Conservation (phyloP, 2,329 filamentous ascomycete genomes). For the Diaporthe velutina region DNA sequence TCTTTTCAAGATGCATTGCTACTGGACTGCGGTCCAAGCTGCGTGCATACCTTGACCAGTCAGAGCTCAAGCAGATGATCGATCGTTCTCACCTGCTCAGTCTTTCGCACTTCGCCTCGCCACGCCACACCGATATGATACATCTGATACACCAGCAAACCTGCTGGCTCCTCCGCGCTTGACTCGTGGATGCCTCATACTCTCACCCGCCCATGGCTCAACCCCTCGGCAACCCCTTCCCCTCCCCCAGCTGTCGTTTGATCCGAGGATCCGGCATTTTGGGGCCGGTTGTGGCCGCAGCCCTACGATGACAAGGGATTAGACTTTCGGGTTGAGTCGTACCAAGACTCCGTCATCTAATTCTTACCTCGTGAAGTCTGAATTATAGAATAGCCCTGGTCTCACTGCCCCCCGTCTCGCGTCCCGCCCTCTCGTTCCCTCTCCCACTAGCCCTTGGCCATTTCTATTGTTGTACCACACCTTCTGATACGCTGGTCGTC, state of each 20-base stretch:
- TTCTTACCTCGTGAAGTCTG: conserved; percentile 21
- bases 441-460: conserved; percentile 14
- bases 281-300: conserved; percentile 8
- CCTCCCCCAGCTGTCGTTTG: conserved; percentile 12
- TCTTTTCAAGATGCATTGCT: neutral
- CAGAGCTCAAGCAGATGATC: neutral
- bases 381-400: conserved; percentile 24
- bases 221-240: conserved; percentile 16
- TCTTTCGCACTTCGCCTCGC: conserved; percentile 20
- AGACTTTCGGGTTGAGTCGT: neutral
- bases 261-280: conserved; percentile 25
- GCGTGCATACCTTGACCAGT: neutral
- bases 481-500: conserved; percentile 27
- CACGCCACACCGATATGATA: conserved; percentile 21
- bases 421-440: neutral
- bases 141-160: conserved; percentile 21
- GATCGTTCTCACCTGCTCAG: neutral
- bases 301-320: conserved; percentile 6
- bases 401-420: neutral
- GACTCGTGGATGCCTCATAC: conserved; percentile 24
- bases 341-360: conserved; percentile 27
- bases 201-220: neutral
- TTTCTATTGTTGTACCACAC: conserved; percentile 26
- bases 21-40: neutral
- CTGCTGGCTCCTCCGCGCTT: conserved; percentile 10